Evolutionary conservation across 345 rosid genomes (phyloP), one percentile per base, ranked within the genome.

Genomic region (Combretum micranthum): DNA sequence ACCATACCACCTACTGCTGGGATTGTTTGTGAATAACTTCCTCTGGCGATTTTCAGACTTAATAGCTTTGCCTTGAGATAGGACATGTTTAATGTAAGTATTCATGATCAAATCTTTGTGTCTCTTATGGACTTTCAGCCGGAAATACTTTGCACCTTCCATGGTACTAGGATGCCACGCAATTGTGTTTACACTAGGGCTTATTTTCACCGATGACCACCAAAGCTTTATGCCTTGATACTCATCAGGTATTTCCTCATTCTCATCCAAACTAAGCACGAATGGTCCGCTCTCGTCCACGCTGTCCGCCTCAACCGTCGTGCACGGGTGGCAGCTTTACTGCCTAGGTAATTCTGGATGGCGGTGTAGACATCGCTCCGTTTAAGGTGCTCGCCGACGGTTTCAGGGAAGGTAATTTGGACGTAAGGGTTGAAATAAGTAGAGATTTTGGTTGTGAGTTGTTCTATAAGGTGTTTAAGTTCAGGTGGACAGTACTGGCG

Each of bases 231-330:
- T 52, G 9, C 81, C 87, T 43, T 53, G 17, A 21, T 69, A 82
- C 58, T 69, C 85, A 52, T 85, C 84, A n/a, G 73, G 64, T 16
- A 82, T 72, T 50, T 78, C 81, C 46, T 82, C 78, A 48, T 70
- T 61, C 52, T 80, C 92, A 19, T 82, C 88, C 92, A 85, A 76
- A 44, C 77, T 73, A 4, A 82, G 75, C 23, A 83, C 76, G 17
- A 85, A 67, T 0, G 84, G 65, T 20, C 69, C 68, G 58, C 59
- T 75, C 65, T 70, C 67, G 67, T 56, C 66, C 9, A 68, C 50
- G 12, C 64, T 60, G 47, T 74, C 82, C 3, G 87, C 91, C 69
- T 77, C 39, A 80, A 79, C 44, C 71, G 75, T 62, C 61, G 77
- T 0, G 91, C 91, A 26, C 63, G 68, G 14, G 65, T 61, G 1